A percentile compares a stretch with the other conserved stretches of the same genome.
Evolutionary conservation across 2,329 filamentous ascomycete genomes (phyloP).

Genomic region (Ceratocystis harringtonii): DNA sequence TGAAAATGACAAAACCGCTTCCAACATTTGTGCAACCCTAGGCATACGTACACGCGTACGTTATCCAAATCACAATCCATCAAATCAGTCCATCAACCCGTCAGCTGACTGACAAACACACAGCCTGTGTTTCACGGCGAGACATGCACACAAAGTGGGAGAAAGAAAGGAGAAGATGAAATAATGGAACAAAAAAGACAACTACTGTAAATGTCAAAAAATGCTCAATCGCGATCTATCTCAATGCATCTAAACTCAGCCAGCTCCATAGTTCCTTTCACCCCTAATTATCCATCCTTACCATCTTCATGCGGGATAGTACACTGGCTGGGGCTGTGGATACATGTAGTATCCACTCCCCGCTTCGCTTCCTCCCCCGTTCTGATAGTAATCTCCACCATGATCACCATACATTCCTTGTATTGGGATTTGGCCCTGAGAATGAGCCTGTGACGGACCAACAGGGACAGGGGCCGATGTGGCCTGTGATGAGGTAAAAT

Average conservation of each 20-base stretch:
- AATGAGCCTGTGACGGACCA: not conserved
- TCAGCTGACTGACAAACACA: not conserved
- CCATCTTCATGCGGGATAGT: not conserved
- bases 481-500: constrained; percentile 36
- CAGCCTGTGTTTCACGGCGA: not conserved
- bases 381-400: not conserved
- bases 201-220: not conserved
- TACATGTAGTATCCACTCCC: not conserved
- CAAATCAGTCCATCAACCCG: not conserved
- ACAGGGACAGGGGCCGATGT: not conserved
- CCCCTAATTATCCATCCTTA: not conserved
- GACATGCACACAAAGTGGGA: not conserved
- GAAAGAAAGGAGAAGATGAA: not conserved
- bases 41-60: no score
- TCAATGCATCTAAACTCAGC: not conserved
- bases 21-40: not conserved
- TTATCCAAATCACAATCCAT: no score
- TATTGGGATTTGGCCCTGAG: not conserved
- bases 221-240: not conserved
- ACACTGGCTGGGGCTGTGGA: not conserved
- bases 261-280: not conserved
- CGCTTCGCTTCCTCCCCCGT: not conserved
- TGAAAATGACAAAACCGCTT: no score
- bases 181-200: not conserved
- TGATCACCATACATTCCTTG: not conserved